phyloP scores from a whole-genome alignment of 169 alveolate species.

The Plasmodium inui region DNA sequence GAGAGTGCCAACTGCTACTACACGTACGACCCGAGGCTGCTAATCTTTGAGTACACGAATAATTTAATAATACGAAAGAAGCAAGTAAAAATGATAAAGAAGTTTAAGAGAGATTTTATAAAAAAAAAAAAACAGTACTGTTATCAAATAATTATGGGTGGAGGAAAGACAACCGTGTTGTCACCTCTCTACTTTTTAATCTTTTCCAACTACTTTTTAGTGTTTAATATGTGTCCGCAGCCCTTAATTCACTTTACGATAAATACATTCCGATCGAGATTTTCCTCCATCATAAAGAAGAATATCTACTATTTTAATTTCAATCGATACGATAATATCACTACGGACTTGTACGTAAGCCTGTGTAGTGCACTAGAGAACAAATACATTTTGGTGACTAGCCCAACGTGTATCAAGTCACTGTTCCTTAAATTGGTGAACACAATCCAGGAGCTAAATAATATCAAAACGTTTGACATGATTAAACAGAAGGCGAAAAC shows the following conservation, averaged over 20 bases:
- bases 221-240: conserved; percentile 90
- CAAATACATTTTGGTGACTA: conserved; percentile 89
- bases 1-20: conserved; percentile 19
- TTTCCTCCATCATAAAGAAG: conserved; percentile 88
- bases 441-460: conserved; percentile 86
- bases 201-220: conserved; percentile 79
- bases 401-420: conserved; percentile 92
- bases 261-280: conserved; percentile 87
- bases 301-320: conserved; percentile 87
- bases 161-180: conserved; percentile 94
- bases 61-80: conserved; percentile 88
- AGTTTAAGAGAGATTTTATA: conserved; percentile 82
- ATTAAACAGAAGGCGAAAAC: conserved; percentile 78
- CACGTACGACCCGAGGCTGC: conserved; percentile 90
- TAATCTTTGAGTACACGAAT: conserved; percentile 92
- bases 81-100: conserved; percentile 90
- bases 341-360: conserved; percentile 87
- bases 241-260: conserved; percentile 91
- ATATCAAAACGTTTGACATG: conserved; percentile 75
- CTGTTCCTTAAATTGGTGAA: conserved; percentile 87
- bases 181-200: conserved; percentile 81
- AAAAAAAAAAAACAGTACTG: conserved; percentile 87
- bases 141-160: conserved; percentile 96
- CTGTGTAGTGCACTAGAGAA: conserved; percentile 90
- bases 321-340: conserved; percentile 85